These are phyloP conservation scores for Aspergillus sparsus DNA, from an alignment of 495 filamentous ascomycete genomes.

Conservation along the genomic window DNA sequence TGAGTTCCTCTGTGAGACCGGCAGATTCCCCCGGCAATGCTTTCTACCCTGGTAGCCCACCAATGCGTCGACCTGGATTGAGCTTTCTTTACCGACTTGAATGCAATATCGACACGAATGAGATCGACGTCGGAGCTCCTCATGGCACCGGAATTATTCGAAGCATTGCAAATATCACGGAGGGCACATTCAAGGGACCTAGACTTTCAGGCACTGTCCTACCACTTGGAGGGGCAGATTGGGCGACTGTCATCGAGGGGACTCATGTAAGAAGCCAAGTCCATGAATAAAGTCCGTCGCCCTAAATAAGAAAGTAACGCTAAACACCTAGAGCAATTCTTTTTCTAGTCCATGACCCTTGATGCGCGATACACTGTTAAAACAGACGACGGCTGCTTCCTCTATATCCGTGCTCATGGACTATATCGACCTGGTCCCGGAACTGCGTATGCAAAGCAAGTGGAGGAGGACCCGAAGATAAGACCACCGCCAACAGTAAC, in stretches of 20 bases:
- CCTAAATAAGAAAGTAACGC: neutral
- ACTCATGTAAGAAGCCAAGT: conserved; percentile 28
- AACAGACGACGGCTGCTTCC: conserved; percentile 29
- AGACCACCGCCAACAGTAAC: conserved; percentile 27
- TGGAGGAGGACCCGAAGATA: conserved; percentile 22
- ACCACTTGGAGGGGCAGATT: conserved; percentile 35
- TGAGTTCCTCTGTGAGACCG: neutral
- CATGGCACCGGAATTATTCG: conserved; percentile 28
- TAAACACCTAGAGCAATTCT: neutral
- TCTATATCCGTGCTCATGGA: conserved; percentile 37
- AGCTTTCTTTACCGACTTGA: conserved; percentile 33
- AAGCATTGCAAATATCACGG: conserved; percentile 33
- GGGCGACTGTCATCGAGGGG: conserved; percentile 35
- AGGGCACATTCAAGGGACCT: conserved; percentile 33
- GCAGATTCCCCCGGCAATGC: conserved; percentile 29
- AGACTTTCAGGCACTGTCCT: conserved; percentile 29
- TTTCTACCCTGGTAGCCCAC: conserved; percentile 29
- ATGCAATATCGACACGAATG: conserved; percentile 29
- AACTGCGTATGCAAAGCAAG: conserved; percentile 32
- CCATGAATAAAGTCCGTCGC: too few relatives aligned
- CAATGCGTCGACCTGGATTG: conserved; percentile 33
- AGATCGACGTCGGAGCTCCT: conserved; percentile 32
- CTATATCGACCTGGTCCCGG: conserved; percentile 36
- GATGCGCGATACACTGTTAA: conserved; percentile 36
- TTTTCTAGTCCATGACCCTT: conserved; percentile 34